Conservation (phyloP, 2,329 filamentous ascomycete species). For the Aspergillus brasiliensis region DNA sequence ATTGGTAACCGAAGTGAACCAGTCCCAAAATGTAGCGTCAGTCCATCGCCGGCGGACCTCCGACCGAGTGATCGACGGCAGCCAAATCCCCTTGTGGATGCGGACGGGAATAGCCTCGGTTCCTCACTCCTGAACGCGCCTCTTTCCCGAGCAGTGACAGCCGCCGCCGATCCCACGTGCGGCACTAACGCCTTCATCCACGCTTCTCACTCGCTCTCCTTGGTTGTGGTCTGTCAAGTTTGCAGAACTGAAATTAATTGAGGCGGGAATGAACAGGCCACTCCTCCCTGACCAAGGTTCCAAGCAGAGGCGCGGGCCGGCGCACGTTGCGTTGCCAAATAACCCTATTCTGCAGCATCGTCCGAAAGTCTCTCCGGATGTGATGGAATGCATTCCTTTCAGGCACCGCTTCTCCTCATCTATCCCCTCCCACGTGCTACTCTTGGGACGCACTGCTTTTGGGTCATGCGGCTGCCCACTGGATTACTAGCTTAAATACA, state of each 20-base stretch:
- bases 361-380: neutral
- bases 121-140: too few relatives aligned
- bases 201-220: too few relatives aligned
- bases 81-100: too few relatives aligned
- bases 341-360: neutral
- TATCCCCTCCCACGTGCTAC: neutral
- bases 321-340: neutral
- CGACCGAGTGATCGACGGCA: neutral
- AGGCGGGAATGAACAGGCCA: too few relatives aligned
- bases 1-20: neutral
- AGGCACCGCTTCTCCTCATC: neutral
- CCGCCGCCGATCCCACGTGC: slow-evolving; percentile 1
- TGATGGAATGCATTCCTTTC: neutral
- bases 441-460: neutral
- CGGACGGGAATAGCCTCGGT: neutral
- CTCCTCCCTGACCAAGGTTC: neutral
- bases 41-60: neutral
- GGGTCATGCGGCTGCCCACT: neutral
- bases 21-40: too few relatives aligned
- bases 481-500: neutral
- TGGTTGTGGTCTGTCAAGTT: neutral
- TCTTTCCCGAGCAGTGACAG: neutral
- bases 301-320: neutral
- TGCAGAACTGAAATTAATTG: neutral
- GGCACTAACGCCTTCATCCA: neutral